These are phyloP conservation scores for Capronia epimyces DNA, from an alignment of 2,329 filamentous ascomycete genomes.

Conservation along the genomic window DNA sequence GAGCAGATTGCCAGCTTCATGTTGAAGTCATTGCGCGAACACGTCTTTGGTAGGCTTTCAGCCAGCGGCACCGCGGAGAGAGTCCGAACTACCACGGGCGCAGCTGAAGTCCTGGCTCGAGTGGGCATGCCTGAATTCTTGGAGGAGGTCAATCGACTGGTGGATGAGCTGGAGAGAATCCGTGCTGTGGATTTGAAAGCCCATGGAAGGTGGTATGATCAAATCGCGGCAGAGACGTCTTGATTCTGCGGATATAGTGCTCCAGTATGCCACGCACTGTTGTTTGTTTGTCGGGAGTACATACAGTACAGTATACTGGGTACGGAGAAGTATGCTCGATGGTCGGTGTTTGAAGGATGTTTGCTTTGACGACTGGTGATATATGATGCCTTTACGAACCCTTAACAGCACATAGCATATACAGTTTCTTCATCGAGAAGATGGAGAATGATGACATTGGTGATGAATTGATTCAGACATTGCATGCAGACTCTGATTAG, in stretches of 20 bases:
- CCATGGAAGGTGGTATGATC: slow-evolving; percentile 55
- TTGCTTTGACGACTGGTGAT: slow-evolving; percentile 1
- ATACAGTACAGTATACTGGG: no score
- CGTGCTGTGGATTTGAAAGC: slow-evolving; percentile 55
- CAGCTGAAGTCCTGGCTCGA: slow-evolving; percentile 54
- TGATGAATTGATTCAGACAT: not conserved
- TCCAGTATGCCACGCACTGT: not conserved
- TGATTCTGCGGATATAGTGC: not conserved
- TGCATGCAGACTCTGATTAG: no score
- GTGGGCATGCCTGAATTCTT: slow-evolving; percentile 60
- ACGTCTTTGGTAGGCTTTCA: slow-evolving; percentile 50
- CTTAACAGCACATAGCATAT: not conserved
- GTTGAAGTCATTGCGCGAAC: slow-evolving; percentile 53
- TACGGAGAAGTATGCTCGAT: not conserved
- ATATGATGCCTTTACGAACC: slow-evolving; percentile 4
- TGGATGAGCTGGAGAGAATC: slow-evolving; percentile 53
- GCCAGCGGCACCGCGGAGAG: slow-evolving; percentile 58
- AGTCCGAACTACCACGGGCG: slow-evolving; percentile 53
- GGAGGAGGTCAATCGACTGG: slow-evolving; percentile 53
- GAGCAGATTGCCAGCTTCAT: slow-evolving; percentile 59
- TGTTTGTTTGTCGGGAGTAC: not conserved
- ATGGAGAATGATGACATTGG: not conserved
- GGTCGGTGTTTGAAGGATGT: not conserved
- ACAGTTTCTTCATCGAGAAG: not conserved
- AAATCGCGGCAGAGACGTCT: slow-evolving; percentile 34